Percentiles rank a stretch among this genome's conserved stretches.
Evolutionary conservation across 2,329 filamentous ascomycete genomes (phyloP).

Genomic region (Aspergillus sp.): DNA sequence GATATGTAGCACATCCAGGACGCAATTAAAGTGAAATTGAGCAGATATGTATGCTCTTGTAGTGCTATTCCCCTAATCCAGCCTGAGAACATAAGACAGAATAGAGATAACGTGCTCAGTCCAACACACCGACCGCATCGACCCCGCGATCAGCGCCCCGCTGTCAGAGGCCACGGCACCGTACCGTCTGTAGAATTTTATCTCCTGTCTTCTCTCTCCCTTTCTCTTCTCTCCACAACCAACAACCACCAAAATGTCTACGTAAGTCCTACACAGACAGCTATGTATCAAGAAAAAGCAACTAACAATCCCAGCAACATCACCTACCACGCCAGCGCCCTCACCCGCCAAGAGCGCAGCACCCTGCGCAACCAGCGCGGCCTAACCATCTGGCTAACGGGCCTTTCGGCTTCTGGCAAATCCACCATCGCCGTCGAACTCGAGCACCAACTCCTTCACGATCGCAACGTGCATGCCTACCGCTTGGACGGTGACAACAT

Average conservation of each 20-base stretch:
- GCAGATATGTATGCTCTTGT: too few relatives aligned
- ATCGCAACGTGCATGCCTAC: slow-evolving; percentile 75
- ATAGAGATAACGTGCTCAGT: too few relatives aligned
- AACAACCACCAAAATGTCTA: slow-evolving; percentile 22
- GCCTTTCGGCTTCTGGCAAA: slow-evolving; percentile 92
- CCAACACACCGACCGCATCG: not conserved
- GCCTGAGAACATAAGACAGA: too few relatives aligned
- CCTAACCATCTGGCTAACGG: slow-evolving; percentile 96
- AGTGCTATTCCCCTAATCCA: too few relatives aligned
- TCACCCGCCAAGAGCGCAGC: slow-evolving; percentile 38
- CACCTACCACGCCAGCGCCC: slow-evolving; percentile 39
- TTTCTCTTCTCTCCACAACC: not conserved
- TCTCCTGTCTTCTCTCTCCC: slow-evolving; percentile 2
- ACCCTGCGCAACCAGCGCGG: slow-evolving; percentile 68
- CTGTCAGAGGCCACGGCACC: not conserved
- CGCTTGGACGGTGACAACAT: slow-evolving; percentile 97
- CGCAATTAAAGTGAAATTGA: too few relatives aligned
- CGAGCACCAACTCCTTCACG: slow-evolving; percentile 79
- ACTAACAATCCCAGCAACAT: slow-evolving; percentile 34
- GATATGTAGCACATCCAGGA: too few relatives aligned
- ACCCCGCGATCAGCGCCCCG: not conserved
- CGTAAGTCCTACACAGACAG: slow-evolving; percentile 19
- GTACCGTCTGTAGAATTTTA: slow-evolving; percentile 2
- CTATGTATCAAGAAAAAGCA: not conserved
- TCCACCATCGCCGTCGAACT: slow-evolving; percentile 94